Conservation (phyloP, 2,329 filamentous ascomycete species). For the Akanthomyces muscarius region DNA sequence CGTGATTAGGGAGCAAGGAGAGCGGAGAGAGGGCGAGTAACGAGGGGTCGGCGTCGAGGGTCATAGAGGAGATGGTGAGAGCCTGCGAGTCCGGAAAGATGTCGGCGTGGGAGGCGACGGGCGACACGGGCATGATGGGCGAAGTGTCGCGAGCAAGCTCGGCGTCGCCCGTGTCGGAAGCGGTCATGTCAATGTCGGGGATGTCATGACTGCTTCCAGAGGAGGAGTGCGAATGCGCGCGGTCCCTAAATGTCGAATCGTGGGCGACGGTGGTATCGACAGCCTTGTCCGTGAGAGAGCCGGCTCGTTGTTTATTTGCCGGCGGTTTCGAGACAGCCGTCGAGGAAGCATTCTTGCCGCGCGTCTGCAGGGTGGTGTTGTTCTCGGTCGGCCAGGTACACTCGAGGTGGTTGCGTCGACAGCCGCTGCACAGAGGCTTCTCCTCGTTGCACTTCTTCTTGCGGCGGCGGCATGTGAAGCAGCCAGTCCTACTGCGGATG, state of each 20-base stretch:
- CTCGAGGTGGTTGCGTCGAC: conserved; percentile 48
- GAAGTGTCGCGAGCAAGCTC: background rate
- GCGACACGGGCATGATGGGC: background rate
- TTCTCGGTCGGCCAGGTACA: conserved; percentile 44
- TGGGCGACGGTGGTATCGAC: background rate
- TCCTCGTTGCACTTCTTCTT: conserved; percentile 55
- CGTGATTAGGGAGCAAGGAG: conserved; percentile 21
- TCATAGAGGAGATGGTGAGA: background rate
- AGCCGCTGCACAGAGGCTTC: conserved; percentile 49
- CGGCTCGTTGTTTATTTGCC: background rate
- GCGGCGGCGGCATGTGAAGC: conserved; percentile 47
- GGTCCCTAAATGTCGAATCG: background rate
- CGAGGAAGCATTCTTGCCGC: background rate
- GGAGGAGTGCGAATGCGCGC: conserved; percentile 9
- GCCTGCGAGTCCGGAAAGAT: background rate
- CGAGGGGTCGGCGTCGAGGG: background rate
- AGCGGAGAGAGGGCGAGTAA: conserved; percentile 27
- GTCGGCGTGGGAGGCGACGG: background rate
- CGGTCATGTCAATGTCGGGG: background rate
- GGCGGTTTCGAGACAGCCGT: background rate
- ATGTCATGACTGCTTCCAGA: conserved; percentile 3
- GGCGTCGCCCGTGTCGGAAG: background rate
- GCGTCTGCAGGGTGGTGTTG: conserved; percentile 11
- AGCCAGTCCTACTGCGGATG: conserved; percentile 38
- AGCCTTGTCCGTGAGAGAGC: background rate